Evolutionary conservation across 129 eudicot genomes (phyloP), one percentile per base, ranked within the genome.

Genomic region (Heracleum sosnowskyi): DNA sequence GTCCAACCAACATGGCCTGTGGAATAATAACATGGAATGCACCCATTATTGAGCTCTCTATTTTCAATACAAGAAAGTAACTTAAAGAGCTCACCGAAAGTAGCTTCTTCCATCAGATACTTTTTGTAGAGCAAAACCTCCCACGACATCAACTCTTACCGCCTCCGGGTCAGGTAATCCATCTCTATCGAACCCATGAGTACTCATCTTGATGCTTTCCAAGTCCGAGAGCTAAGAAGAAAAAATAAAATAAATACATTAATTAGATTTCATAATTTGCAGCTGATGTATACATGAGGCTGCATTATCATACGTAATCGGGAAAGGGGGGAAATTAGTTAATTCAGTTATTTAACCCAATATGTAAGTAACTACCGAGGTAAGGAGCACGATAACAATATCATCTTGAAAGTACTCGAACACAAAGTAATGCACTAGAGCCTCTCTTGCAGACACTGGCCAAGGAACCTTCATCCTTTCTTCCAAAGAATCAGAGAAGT

Each of bases 381-480:
- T 91, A 55, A 87, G 46, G 78, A 95, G 91, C 79, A 90, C 92
- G 64, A 95, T 83, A 51, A 92, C 63, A 45, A 95, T 90, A 78
- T 77, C 99, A 81, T 91, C 99, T 86, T 90, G 81, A 70, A 87
- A 78, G 92, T 91, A 91, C 29, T 95, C 92, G 73, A 95, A 82
- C 72, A 69, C 88, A 74, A 84, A 90, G 77, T 68, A 90, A 86
- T 92, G 97, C 20, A 88, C 73, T 26, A 95, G 51, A 46, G 88
- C 96, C 88, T 95, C 99, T 83, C 99, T 84, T 76, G 87, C 69
- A 68, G 99, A 90, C 77, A 95, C 26, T 60, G 99, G 99, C 99
- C 99, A 91, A 55, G 99, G 87, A 86, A 92, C 82, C 92, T 92
- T 95, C 94, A 89, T 88, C 90, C 99, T 95, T 90, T 88, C 97